phyloP scores from a whole-genome alignment of 2,329 filamentous ascomycete genomes.

The Venturia pyrina region DNA sequence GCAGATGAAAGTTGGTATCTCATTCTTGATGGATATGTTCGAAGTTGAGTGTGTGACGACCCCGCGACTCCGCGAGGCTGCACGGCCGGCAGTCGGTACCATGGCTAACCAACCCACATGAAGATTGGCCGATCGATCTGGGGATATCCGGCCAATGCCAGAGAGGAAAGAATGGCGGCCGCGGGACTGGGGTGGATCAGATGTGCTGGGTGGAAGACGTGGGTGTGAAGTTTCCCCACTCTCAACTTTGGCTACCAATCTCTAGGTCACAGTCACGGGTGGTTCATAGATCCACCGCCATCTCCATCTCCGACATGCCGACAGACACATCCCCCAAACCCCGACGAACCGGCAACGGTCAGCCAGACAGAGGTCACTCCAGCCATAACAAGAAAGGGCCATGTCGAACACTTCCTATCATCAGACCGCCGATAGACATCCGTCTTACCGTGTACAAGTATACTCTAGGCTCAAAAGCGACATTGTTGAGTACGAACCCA shows the following conservation, averaged over 20 bases:
- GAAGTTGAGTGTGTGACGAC: not conserved
- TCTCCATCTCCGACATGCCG: not conserved
- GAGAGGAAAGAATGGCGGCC: not conserved
- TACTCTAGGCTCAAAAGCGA: too few relatives aligned
- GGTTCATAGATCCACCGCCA: not conserved
- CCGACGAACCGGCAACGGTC: not conserved
- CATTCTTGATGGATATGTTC: not conserved
- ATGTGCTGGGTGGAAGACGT: too few relatives aligned
- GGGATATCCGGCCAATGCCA: not conserved
- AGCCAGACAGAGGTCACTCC: not conserved
- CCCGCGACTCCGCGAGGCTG: not conserved
- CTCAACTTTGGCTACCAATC: too few relatives aligned
- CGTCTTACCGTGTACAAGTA: too few relatives aligned
- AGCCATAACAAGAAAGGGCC: not conserved
- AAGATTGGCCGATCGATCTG: not conserved
- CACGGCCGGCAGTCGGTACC: not conserved
- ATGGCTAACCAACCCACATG: not conserved
- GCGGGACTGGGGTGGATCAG: too few relatives aligned
- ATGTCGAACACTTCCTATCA: too few relatives aligned
- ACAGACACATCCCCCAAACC: not conserved
- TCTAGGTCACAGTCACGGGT: too few relatives aligned
- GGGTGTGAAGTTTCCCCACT: too few relatives aligned
- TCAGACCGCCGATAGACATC: too few relatives aligned
- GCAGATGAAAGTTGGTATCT: not conserved
- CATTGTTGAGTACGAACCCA: too few relatives aligned